These are phyloP conservation scores for Phytophthora multivora DNA, from an alignment of 352 stramenopile genomes.

Conservation along the genomic window DNA sequence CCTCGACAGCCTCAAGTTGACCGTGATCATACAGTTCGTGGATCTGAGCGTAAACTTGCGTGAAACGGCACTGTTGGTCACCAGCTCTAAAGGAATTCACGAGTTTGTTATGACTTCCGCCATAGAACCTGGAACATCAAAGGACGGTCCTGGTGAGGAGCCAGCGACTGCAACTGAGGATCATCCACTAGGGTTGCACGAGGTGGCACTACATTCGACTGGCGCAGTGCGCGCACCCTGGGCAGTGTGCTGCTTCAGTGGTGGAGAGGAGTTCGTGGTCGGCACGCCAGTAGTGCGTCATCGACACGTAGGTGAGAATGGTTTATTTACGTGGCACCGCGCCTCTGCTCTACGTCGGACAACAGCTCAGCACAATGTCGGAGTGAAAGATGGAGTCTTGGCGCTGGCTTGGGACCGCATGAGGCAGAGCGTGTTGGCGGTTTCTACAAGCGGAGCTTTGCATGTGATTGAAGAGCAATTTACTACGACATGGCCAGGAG, in stretches of 20 bases:
- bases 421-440: constrained; percentile 58
- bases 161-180: neutral
- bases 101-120: constrained; percentile 44
- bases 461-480: constrained; percentile 80
- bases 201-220: constrained; percentile 62
- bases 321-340: constrained; percentile 81
- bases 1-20: constrained; percentile 51
- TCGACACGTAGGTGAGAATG: constrained; percentile 79
- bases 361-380: constrained; percentile 68
- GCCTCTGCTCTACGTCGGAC: constrained; percentile 30
- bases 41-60: constrained; percentile 61
- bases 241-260: constrained; percentile 74
- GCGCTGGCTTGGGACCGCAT: constrained; percentile 63
- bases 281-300: constrained; percentile 81
- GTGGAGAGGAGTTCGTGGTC: constrained; percentile 68
- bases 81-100: constrained; percentile 80
- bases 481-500: constrained; percentile 70
- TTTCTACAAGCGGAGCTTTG: constrained; percentile 71
- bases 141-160: constrained; percentile 5
- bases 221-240: constrained; percentile 76
- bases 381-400: constrained; percentile 77
- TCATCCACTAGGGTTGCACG: constrained; percentile 32
- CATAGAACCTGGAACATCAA: neutral
- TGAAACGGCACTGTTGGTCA: constrained; percentile 60
- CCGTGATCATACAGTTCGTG: constrained; percentile 69